Conservation (phyloP, 257 asterid genomes). For the Phtheirospermum japonicum region DNA sequence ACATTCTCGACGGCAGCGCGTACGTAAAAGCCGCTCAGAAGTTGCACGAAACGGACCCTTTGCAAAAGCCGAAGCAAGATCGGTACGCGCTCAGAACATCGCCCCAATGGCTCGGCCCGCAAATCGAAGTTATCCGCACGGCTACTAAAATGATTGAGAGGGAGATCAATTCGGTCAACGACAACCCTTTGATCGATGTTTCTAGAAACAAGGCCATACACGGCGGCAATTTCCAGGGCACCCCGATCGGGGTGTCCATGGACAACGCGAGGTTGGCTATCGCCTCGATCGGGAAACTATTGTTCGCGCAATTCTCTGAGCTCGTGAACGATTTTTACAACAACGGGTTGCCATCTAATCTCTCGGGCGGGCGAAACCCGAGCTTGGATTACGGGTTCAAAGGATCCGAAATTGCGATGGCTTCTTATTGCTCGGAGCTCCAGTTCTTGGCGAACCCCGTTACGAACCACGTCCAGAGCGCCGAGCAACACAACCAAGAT, state of each 20-base stretch:
- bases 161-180: constrained; percentile 55
- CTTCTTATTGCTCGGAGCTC: constrained; percentile 54
- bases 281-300: constrained; percentile 43
- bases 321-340: constrained; percentile 55
- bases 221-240: constrained; percentile 59
- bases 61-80: constrained; percentile 54
- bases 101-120: constrained; percentile 63
- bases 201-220: constrained; percentile 53
- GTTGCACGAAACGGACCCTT: constrained; percentile 48
- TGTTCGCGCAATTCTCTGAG: constrained; percentile 58
- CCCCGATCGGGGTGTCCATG: constrained; percentile 58
- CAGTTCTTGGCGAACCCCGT: constrained; percentile 56
- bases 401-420: constrained; percentile 57
- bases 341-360: constrained; percentile 55
- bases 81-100: constrained; percentile 54
- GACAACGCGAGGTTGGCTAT: constrained; percentile 44
- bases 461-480: constrained; percentile 59
- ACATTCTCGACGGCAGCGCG: constrained; percentile 45
- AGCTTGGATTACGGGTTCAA: constrained; percentile 59
- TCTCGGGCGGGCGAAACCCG: constrained; percentile 52
- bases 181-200: constrained; percentile 55
- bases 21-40: constrained; percentile 47
- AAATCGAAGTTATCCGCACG: constrained; percentile 45
- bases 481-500: constrained; percentile 62
- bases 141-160: constrained; percentile 53